Evolutionary conservation across 2,329 filamentous ascomycete genomes (phyloP).

Genomic region (Davidsoniella virescens): DNA sequence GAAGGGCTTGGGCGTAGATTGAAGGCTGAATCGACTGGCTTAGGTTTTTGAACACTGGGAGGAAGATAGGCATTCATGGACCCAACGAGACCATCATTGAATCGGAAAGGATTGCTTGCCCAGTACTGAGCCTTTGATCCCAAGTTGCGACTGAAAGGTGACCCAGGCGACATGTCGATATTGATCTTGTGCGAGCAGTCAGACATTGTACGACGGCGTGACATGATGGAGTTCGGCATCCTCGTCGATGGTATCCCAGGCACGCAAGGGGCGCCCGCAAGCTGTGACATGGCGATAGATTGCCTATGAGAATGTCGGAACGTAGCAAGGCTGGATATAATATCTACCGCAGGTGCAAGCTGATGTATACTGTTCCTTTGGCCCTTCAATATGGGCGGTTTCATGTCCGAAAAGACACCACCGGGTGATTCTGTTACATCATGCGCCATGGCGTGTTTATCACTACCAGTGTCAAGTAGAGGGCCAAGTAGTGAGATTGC

Average conservation of each 20-base stretch:
- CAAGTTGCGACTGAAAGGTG: background rate
- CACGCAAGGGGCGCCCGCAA: no score
- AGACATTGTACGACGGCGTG: background rate
- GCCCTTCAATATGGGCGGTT: no score
- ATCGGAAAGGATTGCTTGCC: slow-evolving; percentile 12
- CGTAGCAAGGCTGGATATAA: no score
- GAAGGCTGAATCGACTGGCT: slow-evolving; percentile 1
- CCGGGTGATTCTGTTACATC: no score
- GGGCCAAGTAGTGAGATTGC: no score
- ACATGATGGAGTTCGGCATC: background rate
- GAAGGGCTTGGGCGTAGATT: background rate
- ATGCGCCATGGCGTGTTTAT: no score
- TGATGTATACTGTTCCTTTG: no score
- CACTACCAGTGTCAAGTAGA: no score
- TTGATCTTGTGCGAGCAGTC: background rate
- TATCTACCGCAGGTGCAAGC: no score
- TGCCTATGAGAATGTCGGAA: no score
- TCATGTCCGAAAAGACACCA: no score
- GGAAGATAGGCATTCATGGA: background rate
- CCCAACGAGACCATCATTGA: slow-evolving; percentile 7
- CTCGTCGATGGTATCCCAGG: background rate
- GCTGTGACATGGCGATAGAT: no score
- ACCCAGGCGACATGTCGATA: background rate
- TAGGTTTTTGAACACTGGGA: background rate
- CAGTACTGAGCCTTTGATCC: slow-evolving; percentile 1